Evolutionary conservation across 2,329 filamentous ascomycete genomes (phyloP), one percentile per base, ranked within the genome.

Genomic region (Aspergillus piperis): DNA sequence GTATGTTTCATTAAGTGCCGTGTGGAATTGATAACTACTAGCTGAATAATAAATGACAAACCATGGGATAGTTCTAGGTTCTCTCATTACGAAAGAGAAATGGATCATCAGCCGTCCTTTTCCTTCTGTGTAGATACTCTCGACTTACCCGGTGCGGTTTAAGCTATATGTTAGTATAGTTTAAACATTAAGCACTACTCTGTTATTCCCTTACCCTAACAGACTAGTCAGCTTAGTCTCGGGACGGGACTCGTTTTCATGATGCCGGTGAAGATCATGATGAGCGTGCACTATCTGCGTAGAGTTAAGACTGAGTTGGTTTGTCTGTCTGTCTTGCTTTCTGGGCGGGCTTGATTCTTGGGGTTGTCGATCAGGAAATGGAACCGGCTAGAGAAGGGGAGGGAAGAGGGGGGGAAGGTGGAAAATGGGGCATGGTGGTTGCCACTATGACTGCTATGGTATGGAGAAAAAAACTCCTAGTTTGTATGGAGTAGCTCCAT

Each of bases 361-460:
- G 47, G 47, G 47, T 44, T 50, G 47, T 50, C 47, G 47, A 50
- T 50, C 47, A 50, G 47, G 47, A 50, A 50, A 17, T 50, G 47
- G 27, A n/a, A n/a, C 25, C 17, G 17, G 41, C 41, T 19, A 44
- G 21, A 21, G 41, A 44, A 21, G 41, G 41, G 17, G 19, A 44
- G 8, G 41, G 41, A 19, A 27, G 17, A 27, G 17, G 47, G 30
- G 25, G 25, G 47, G 47, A 6, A 15, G 47, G 25, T 30, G n/a
- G 25, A 17, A 15, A 8, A 50, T 50, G 47, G 47, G 47, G 5
- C 47, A 30, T 30, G 25, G 23, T 27, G n/a, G n/a, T 27, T 50
- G 30, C 25, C 21, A 32, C 47, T 30, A 30, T 50, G 47, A 44
- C 41, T 44, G 21, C 19, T 44, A 19, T 44, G 21, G 41, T 23